Conservation (phyloP, 2,329 filamentous ascomycete species). For the Verticillium nonalfalfae region DNA sequence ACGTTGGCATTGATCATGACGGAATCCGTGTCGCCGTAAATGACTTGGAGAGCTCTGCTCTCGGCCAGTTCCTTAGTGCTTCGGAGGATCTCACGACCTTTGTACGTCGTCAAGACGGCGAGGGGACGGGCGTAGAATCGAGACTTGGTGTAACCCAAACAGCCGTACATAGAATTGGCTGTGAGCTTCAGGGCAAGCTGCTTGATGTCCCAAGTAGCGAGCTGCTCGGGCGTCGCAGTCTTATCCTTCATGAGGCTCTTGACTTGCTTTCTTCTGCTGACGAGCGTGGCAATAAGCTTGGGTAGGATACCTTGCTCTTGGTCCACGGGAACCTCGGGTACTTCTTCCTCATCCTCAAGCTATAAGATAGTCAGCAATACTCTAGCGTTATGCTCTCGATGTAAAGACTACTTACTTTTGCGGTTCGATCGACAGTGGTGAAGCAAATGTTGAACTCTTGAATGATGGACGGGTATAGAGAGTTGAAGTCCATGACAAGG, state of each 20-base stretch:
- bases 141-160: conserved; percentile 92
- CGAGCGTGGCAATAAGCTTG: conserved; percentile 83
- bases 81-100: conserved; percentile 93
- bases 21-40: conserved; percentile 98
- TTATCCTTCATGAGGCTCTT: conserved; percentile 98
- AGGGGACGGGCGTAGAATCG: conserved; percentile 95
- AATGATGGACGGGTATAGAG: conserved; percentile 95
- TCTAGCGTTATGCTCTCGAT: not conserved
- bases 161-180: conserved; percentile 99
- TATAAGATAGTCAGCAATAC: conserved; percentile 20
- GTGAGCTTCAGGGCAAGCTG: conserved; percentile 95
- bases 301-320: conserved; percentile 83
- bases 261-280: conserved; percentile 81
- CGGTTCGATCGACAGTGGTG: conserved; percentile 81
- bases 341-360: conserved; percentile 72
- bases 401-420: conserved; percentile 48
- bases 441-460: conserved; percentile 99
- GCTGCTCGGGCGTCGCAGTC: conserved; percentile 74
- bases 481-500: conserved; percentile 99
- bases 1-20: conserved; percentile 99
- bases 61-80: conserved; percentile 96
- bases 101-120: conserved; percentile 92
- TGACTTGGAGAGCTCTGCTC: conserved; percentile 83
- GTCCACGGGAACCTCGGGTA: conserved; percentile 77
- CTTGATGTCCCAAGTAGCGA: conserved; percentile 96